A percentile compares a stretch with the other conserved stretches of the same genome.
Conservation (phyloP, 345 rosid species). For the Pistacia vera region DNA sequence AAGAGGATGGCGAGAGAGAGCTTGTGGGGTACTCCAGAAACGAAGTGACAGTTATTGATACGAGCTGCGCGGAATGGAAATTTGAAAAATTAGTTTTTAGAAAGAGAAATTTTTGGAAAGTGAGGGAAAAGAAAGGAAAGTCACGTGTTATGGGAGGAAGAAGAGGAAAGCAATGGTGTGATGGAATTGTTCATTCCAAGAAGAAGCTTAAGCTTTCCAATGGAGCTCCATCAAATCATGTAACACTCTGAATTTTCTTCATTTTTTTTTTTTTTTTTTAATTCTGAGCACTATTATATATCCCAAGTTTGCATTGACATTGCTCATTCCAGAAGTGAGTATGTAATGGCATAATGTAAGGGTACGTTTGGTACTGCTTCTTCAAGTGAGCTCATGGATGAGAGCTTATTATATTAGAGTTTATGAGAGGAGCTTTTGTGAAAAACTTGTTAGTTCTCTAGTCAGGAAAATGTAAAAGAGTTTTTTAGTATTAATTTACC, state of each 20-base stretch:
- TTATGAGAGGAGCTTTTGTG: no score
- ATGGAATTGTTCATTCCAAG: conserved; percentile 28
- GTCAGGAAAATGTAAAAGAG: no score
- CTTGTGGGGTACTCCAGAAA: conserved; percentile 81
- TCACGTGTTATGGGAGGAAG: conserved; percentile 48
- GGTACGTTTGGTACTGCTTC: no score
- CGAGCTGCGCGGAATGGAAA: conserved; percentile 82
- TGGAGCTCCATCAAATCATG: conserved; percentile 27
- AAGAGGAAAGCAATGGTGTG: conserved; percentile 59
- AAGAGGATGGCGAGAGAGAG: conserved; percentile 48
- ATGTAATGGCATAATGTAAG: no score
- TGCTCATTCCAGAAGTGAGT: no score
- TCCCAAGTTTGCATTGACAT: no score
- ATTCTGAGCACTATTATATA: no score
- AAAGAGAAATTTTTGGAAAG: conserved; percentile 83
- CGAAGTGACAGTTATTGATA: conserved; percentile 94
- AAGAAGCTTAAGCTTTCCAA: conserved; percentile 56
- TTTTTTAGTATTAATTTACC: no score
- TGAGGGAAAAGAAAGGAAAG: conserved; percentile 77
- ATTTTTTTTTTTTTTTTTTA: no score
- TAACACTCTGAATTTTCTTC: conserved; percentile 13
- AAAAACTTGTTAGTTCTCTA: no score
- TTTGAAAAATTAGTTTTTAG: conserved; percentile 77
- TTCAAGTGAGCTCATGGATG: no score
- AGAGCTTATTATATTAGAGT: no score